Base-by-base conservation (phyloP, 179 eudicot genomes). In the Nepenthes alata region DNA sequence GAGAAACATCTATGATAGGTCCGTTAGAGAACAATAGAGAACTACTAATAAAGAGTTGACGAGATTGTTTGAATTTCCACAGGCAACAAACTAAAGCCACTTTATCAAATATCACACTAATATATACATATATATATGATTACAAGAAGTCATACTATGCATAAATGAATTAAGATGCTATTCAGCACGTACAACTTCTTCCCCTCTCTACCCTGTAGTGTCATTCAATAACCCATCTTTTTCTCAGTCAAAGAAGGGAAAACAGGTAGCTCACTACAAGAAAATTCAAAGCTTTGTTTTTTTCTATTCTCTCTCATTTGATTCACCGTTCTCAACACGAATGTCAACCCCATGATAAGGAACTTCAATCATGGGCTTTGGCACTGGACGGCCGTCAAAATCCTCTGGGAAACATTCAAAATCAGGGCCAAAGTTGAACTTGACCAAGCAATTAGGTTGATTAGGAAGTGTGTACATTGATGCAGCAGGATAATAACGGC, bases 381-480 rank as follows among this genome's bases (percentile, higher is more conserved):
- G 98, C 11, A 73, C 25, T 37, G 88, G 82, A 39, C 95, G 91
- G 11, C 68, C 81, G 63, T 74, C 91, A 60, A 93, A 81, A 55
- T 89, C 95, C 35, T 74, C 65, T 0, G 98, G 98, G 56, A 81
- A 87, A 67, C 65, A 75, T 49, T 89, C 97, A 74, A 93, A 93
- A 67, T 85, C 88, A 63, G 97, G 98, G 38, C 98, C 98, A 53
- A 93, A 93, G 81, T 93, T 93, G 86, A 93, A 93, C 76, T 77
- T 85, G 59, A 89, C 97, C 63, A 71, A 65, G 53, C 98, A 89
- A 62, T 86, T 89, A 61, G 94, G 88, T 66, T 89, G 97, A 78
- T 87, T 78, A 5, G 96, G 98, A 67, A 87, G 94, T 12, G 97
- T 93, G 68, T 86, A 93, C 95, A 93, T 93, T 45, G 98, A 93